Conservation (phyloP, 1,284 basidiomycete species). For the Cutaneotrichosporon sp. region DNA sequence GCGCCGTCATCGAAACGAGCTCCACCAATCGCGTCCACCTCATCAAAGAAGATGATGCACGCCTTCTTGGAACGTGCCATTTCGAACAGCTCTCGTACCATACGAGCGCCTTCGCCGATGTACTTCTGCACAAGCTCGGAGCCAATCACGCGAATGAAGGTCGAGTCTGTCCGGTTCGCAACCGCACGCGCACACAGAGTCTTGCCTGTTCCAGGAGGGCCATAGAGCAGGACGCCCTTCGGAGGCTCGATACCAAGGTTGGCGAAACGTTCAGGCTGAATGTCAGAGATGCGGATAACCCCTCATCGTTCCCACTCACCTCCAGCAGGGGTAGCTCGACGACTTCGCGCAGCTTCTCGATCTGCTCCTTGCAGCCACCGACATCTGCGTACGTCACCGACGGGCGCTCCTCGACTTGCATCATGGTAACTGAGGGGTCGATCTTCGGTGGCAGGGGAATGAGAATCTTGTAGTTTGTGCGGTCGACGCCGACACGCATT, state of each 20-base stretch:
- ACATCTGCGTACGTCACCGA: slow-evolving; percentile 98
- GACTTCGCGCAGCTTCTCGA: slow-evolving; percentile 97
- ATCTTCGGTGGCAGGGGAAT: slow-evolving; percentile 99
- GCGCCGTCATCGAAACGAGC: slow-evolving; percentile 99
- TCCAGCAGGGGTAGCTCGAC: slow-evolving; percentile 96
- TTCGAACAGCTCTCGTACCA: slow-evolving; percentile 98
- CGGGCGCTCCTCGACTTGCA: slow-evolving; percentile 99
- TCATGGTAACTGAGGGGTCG: slow-evolving; percentile 99
- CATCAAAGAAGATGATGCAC: slow-evolving; percentile 99
- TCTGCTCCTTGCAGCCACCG: slow-evolving; percentile 99
- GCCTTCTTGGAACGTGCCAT: slow-evolving; percentile 99
- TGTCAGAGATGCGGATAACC: too few relatives aligned
- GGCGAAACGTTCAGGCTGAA: slow-evolving; percentile 91
- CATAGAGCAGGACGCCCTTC: slow-evolving; percentile 94
- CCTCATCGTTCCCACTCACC: slow-evolving; percentile 53
- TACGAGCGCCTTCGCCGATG: slow-evolving; percentile 96
- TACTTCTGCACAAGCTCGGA: slow-evolving; percentile 99
- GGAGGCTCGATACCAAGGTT: slow-evolving; percentile 98
- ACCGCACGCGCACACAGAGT: slow-evolving; percentile 97
- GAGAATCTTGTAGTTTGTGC: slow-evolving; percentile 96
- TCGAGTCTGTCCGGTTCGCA: slow-evolving; percentile 97
- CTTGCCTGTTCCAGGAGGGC: slow-evolving; percentile 95
- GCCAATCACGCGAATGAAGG: slow-evolving; percentile 93
- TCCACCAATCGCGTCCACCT: slow-evolving; percentile 85
- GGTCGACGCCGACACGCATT: slow-evolving; percentile 77